Conservation (phyloP, 2,329 filamentous ascomycete species). For the Tolypocladium sp. region DNA sequence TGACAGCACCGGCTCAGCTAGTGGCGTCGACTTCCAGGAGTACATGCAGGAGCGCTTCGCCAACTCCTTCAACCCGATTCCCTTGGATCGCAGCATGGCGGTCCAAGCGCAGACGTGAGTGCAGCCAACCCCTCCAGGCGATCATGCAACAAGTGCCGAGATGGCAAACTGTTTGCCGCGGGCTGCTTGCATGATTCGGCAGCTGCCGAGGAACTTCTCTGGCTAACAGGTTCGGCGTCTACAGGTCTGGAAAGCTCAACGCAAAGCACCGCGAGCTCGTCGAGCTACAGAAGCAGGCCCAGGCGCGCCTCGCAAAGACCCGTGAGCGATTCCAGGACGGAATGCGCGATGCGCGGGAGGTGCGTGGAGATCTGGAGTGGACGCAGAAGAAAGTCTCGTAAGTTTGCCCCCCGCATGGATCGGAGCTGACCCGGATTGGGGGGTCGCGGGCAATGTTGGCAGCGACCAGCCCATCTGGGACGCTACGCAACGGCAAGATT, state of each 20-base stretch:
- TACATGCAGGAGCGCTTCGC: constrained; percentile 88
- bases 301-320: constrained; percentile 73
- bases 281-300: constrained; percentile 82
- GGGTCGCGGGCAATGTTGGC: not conserved
- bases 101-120: constrained; percentile 81
- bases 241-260: constrained; percentile 90
- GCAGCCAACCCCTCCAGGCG: not conserved
- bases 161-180: not conserved
- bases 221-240: constrained; percentile 8
- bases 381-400: constrained; percentile 92
- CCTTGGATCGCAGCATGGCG: constrained; percentile 65
- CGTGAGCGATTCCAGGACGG: constrained; percentile 82
- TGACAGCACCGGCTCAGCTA: constrained; percentile 52
- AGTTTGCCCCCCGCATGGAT: constrained; percentile 27
- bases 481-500: not conserved
- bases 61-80: constrained; percentile 68
- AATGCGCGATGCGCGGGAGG: constrained; percentile 83
- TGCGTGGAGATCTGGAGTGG: constrained; percentile 89
- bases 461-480: not conserved
- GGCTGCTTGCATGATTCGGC: not conserved
- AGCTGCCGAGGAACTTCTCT: not conserved
- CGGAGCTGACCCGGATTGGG: not conserved
- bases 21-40: constrained; percentile 80
- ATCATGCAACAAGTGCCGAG: not conserved
- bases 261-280: constrained; percentile 89